These are phyloP conservation scores for Chrysochromulina parva DNA, from an alignment of 78 protist genomes.

Conservation along the genomic window DNA sequence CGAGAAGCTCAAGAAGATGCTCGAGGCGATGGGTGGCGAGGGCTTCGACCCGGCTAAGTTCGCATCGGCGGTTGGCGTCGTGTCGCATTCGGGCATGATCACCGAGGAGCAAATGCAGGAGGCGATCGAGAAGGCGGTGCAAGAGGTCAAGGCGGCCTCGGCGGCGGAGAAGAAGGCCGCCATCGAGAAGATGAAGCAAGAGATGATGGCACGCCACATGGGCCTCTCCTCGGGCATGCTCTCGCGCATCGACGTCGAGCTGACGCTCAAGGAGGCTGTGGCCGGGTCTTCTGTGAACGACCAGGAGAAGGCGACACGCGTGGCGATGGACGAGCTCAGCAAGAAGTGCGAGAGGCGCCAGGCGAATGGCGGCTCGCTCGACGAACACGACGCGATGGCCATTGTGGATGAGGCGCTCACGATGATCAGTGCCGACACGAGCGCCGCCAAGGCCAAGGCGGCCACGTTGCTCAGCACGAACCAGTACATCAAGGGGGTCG, in stretches of 20 bases:
- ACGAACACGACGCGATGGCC: too few species aligned
- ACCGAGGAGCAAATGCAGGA: background rate
- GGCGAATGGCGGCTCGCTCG: too few species aligned
- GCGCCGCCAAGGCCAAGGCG: too few species aligned
- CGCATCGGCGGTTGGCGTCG: background rate
- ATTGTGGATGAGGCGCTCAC: too few species aligned
- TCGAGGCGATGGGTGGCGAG: background rate
- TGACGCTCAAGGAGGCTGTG: background rate
- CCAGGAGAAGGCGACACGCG: too few species aligned
- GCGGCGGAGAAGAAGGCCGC: background rate
- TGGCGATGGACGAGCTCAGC: too few species aligned
- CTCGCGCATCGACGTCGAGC: background rate
- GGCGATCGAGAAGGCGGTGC: background rate
- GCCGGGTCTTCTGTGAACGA: background rate
- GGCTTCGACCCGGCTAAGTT: background rate
- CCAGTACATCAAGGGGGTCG: too few species aligned
- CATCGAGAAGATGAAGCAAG: background rate
- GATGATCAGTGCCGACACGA: too few species aligned
- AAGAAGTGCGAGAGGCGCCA: too few species aligned
- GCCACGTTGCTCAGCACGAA: too few species aligned
- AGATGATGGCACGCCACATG: background rate
- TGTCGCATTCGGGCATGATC: background rate
- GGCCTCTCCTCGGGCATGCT: background rate
- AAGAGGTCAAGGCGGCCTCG: background rate
- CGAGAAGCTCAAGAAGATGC: conserved; percentile 39